phyloP scores from a whole-genome alignment of 345 rosid species.

The Salix purpurea region DNA sequence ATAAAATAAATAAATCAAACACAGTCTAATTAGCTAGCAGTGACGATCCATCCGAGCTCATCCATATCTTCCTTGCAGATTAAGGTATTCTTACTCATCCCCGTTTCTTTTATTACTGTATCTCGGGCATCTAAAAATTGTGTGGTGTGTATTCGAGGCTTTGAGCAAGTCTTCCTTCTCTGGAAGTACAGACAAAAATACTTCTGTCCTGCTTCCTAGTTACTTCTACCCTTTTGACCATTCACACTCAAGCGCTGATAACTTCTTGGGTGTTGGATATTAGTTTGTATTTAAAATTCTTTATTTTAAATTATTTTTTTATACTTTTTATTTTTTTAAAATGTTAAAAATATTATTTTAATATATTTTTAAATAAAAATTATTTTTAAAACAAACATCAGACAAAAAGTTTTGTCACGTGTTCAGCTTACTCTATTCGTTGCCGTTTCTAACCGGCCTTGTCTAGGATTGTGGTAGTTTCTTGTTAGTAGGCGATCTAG shows the following conservation, averaged over 20 bases:
- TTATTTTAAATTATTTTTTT: too few relatives aligned
- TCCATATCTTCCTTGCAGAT: background rate
- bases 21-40: too few relatives aligned
- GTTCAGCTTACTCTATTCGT: background rate
- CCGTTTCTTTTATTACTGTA: background rate
- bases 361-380: too few relatives aligned
- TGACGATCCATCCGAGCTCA: too few relatives aligned
- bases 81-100: background rate
- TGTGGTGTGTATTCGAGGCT: background rate
- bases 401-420: too few relatives aligned
- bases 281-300: too few relatives aligned
- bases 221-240: background rate
- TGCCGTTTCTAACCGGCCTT: background rate
- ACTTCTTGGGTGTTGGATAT: background rate
- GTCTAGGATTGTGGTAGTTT: conserved; percentile 6
- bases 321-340: too few relatives aligned
- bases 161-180: background rate
- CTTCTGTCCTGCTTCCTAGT: background rate
- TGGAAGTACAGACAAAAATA: background rate
- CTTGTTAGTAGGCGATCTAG: conserved; percentile 24
- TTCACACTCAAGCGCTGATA: background rate
- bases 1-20: too few relatives aligned
- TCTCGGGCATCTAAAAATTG: background rate
- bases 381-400: too few relatives aligned
- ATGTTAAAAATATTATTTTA: too few relatives aligned